Base-by-base conservation (phyloP, 1,284 basidiomycete genomes). In the Meira miltonrushii region DNA sequence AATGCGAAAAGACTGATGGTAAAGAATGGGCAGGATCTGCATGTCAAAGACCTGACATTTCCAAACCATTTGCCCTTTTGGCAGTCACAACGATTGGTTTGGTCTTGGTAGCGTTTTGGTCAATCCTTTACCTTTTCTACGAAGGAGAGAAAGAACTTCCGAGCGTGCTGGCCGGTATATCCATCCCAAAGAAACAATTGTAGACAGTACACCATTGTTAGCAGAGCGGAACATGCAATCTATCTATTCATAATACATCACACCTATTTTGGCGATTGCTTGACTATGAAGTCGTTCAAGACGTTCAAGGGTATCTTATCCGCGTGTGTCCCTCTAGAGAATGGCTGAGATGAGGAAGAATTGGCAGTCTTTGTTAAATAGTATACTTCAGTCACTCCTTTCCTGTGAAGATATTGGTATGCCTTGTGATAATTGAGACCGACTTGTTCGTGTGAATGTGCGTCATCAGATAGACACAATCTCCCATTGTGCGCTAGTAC, bases 391-490 rank as follows among this genome's bases (percentile, higher is more conserved):
- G 80, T 66, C 9, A 96, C 83, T 1, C 83, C 84, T 21, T 84
- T 74, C 1, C 79, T 77, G 56, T 81, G 77, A n/a, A 93, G 81
- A 77, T 97, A 97, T 6, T 83, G 80, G 46, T 82, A 81, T 66
- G 89, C 78, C 13, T 83, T 82, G 55, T 81, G 68, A 72, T 95
- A 98, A 78, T 96, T 92, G 55, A 92, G 81, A 0, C 90, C 94
- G 46, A 98, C 92, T 15, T 87, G 86, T 40, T 86, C 84, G 1
- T 90, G 87, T 0, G 92, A 92, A 73, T 98, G 94, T 58, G 92
- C 94, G 79, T 98, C 94, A 78, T 98, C 94, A 1, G 93, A 97
- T 17, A 97, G 82, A 19, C 88, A 86, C 60, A 97, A 83, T 21
- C 85, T 84, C 0, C 94, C 94, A 6, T 83, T 83, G 39, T 82